Evolutionary conservation across 2,329 filamentous ascomycete genomes (phyloP).

Genomic region (Mycogone perniciosa): DNA sequence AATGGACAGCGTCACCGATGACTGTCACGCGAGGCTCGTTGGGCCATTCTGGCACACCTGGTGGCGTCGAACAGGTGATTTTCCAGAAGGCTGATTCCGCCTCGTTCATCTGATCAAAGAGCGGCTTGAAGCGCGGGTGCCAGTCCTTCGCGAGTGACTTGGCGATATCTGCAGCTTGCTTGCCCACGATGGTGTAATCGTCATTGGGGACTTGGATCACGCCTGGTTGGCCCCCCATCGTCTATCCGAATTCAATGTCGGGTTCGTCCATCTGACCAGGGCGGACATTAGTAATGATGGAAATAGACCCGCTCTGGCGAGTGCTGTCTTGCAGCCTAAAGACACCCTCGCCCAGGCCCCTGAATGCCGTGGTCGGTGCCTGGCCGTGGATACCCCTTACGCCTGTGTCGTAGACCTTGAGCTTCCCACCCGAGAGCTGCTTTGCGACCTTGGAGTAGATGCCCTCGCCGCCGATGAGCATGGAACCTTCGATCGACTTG

Average conservation of each 20-base stretch:
- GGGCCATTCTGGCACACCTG: slow-evolving; percentile 53
- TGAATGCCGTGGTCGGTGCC: slow-evolving; percentile 56
- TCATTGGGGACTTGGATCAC: slow-evolving; percentile 53
- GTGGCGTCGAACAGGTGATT: slow-evolving; percentile 56
- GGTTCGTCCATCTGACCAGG: slow-evolving; percentile 53
- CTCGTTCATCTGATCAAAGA: slow-evolving; percentile 54
- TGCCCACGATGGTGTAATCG: slow-evolving; percentile 52
- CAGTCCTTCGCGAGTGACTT: slow-evolving; percentile 47
- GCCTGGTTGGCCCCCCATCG: slow-evolving; percentile 51
- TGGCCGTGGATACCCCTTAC: slow-evolving; percentile 60
- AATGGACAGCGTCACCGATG: slow-evolving; percentile 52
- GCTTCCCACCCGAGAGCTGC: slow-evolving; percentile 49
- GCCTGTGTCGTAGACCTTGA: slow-evolving; percentile 59
- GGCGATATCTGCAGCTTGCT: slow-evolving; percentile 51
- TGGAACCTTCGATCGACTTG: slow-evolving; percentile 49
- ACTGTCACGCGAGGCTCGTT: slow-evolving; percentile 53
- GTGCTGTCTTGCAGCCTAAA: slow-evolving; percentile 47
- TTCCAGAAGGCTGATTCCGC: slow-evolving; percentile 59
- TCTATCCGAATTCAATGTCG: slow-evolving; percentile 55
- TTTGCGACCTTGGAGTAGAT: slow-evolving; percentile 54
- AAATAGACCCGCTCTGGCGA: slow-evolving; percentile 40
- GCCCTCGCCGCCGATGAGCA: slow-evolving; percentile 58
- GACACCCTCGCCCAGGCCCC: slow-evolving; percentile 56
- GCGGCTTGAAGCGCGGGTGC: slow-evolving; percentile 48
- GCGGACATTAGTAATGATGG: slow-evolving; percentile 58